These are phyloP conservation scores for Colletotrichum kahawae DNA, from an alignment of 2,329 filamentous ascomycete genomes.

Conservation along the genomic window DNA sequence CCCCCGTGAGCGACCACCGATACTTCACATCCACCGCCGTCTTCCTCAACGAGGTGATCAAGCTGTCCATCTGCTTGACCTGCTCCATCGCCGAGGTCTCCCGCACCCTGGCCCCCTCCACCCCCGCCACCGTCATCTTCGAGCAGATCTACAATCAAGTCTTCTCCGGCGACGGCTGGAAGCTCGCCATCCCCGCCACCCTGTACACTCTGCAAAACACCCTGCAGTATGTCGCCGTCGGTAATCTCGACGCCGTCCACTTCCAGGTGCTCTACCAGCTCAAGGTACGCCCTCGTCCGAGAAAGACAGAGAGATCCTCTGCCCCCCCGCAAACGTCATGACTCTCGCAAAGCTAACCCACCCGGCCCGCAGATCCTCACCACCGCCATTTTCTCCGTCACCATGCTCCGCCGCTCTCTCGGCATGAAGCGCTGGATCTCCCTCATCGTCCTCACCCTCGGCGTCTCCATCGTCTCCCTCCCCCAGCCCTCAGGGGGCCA, in stretches of 20 bases:
- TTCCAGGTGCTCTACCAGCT: slow-evolving; percentile 95
- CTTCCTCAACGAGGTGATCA: slow-evolving; percentile 90
- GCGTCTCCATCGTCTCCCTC: slow-evolving; percentile 85
- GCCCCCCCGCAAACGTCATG: not conserved
- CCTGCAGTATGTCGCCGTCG: slow-evolving; percentile 90
- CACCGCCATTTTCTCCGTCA: slow-evolving; percentile 84
- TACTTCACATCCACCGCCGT: slow-evolving; percentile 95
- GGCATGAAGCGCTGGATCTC: slow-evolving; percentile 79
- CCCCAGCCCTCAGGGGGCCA: slow-evolving; percentile 49
- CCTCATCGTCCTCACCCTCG: slow-evolving; percentile 78
- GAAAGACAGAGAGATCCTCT: not conserved
- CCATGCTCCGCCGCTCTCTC: slow-evolving; percentile 74
- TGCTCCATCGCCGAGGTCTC: slow-evolving; percentile 90
- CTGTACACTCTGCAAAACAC: slow-evolving; percentile 93
- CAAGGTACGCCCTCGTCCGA: slow-evolving; percentile 58
- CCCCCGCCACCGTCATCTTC: slow-evolving; percentile 80
- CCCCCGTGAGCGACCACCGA: slow-evolving; percentile 79
- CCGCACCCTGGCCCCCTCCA: slow-evolving; percentile 75
- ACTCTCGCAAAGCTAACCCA: not conserved
- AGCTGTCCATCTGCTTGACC: slow-evolving; percentile 83
- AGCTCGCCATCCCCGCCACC: slow-evolving; percentile 84
- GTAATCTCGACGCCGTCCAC: slow-evolving; percentile 88
- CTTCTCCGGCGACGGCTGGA: slow-evolving; percentile 93
- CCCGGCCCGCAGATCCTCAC: slow-evolving; percentile 70
- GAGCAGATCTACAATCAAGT: slow-evolving; percentile 80